phyloP scores from a whole-genome alignment of 768 basidiomycete genomes.

The Ramaria sp. region DNA sequence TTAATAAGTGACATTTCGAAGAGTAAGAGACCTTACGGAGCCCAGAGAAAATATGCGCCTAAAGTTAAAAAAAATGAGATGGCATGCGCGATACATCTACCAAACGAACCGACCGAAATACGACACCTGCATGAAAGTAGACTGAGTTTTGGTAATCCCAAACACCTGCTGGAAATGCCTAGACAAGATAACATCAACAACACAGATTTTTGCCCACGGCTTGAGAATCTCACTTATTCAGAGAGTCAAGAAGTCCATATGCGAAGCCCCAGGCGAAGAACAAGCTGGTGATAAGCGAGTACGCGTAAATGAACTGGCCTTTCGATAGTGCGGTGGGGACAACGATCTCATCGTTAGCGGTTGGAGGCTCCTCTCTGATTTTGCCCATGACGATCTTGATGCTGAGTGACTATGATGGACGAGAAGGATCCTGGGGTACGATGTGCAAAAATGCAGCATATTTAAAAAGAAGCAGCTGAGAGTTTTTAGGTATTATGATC shows the following conservation, averaged over 20 bases:
- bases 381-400: not conserved
- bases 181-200: not conserved
- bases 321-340: conserved; percentile 27
- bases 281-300: conserved; percentile 58
- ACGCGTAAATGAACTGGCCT: conserved; percentile 44
- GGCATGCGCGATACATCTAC: not conserved
- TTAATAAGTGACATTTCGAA: not conserved
- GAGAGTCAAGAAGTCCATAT: conserved; percentile 34
- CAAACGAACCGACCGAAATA: conserved; percentile 38
- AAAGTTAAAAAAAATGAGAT: conserved; percentile 12
- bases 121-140: conserved; percentile 63
- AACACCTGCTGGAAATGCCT: conserved; percentile 68
- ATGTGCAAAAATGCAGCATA: not conserved
- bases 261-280: conserved; percentile 74
- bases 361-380: not conserved
- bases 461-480: not conserved
- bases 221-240: not conserved
- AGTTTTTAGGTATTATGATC: too few relatives aligned
- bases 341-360: conserved; percentile 1
- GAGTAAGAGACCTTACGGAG: conserved; percentile 31
- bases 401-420: not conserved
- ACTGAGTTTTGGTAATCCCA: conserved; percentile 55
- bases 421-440: not conserved
- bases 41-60: conserved; percentile 54
- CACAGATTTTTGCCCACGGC: not conserved